Conservation (phyloP, 179 eudicot species). For the Beta macrorhiza region DNA sequence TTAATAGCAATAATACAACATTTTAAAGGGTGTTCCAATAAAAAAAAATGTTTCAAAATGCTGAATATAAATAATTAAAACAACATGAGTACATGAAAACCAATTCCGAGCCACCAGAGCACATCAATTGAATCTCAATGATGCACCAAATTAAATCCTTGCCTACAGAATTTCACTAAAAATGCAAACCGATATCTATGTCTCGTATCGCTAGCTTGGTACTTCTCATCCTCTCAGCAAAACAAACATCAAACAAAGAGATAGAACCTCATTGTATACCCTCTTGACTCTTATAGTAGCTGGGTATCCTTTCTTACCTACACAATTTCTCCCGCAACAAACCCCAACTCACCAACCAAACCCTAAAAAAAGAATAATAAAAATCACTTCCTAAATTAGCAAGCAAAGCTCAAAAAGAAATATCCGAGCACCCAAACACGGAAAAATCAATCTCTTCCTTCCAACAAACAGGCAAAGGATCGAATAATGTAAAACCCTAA, state of each 20-base stretch:
- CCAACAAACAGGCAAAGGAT: neutral
- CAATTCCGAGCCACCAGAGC: neutral
- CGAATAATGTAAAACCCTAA: neutral
- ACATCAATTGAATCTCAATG: neutral
- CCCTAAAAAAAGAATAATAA: no score
- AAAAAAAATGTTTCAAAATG: neutral
- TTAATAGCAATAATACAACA: neutral
- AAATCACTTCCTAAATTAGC: no score
- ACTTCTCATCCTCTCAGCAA: neutral
- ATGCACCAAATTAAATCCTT: neutral
- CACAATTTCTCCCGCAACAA: neutral
- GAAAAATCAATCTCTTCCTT: no score
- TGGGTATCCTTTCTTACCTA: neutral
- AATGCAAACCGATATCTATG: neutral
- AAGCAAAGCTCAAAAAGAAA: no score
- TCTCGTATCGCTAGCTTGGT: neutral
- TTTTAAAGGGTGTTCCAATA: neutral
- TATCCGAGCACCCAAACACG: no score
- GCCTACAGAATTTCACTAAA: neutral
- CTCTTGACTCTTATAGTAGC: neutral
- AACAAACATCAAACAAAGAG: neutral
- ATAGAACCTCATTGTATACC: neutral
- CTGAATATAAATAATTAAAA: neutral
- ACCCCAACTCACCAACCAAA: neutral
- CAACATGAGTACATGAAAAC: neutral